Conservation (phyloP, 140 eudicot species). For the Cichorium intybus region DNA sequence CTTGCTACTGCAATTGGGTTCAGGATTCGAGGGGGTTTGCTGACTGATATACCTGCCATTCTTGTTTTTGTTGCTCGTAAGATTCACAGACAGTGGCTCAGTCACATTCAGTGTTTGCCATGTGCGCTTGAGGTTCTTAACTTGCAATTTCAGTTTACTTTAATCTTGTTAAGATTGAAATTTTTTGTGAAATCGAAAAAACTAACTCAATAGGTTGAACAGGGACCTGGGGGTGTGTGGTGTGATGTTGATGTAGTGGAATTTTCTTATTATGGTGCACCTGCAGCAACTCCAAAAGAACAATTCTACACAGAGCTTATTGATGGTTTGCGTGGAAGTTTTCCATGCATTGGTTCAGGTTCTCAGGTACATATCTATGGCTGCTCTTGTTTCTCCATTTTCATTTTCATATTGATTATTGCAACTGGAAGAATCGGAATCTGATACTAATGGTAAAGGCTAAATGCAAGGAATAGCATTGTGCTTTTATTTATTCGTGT, state of each 20-base stretch:
- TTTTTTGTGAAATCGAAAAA: background rate
- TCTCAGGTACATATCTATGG: constrained; percentile 59
- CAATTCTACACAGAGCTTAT: constrained; percentile 79
- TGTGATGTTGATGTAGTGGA: constrained; percentile 94
- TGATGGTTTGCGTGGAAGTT: constrained; percentile 87
- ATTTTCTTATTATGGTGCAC: constrained; percentile 80
- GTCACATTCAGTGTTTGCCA: constrained; percentile 58
- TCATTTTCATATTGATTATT: too few species aligned
- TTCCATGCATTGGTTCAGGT: constrained; percentile 84
- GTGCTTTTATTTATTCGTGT: background rate
- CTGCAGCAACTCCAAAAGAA: constrained; percentile 84
- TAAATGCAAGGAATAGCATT: background rate
- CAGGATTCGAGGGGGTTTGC: constrained; percentile 62
- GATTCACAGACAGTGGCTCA: constrained; percentile 81
- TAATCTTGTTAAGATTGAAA: constrained; percentile 7
- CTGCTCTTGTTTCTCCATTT: too few species aligned
- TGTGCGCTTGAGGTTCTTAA: constrained; percentile 75
- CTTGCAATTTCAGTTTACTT: constrained; percentile 12
- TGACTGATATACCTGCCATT: constrained; percentile 89
- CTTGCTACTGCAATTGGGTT: constrained; percentile 95
- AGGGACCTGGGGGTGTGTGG: constrained; percentile 99
- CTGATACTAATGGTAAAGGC: background rate
- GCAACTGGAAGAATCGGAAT: too few species aligned
- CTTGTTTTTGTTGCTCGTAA: constrained; percentile 89
- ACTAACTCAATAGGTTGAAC: constrained; percentile 28